These are phyloP conservation scores for Ceratocystis papillata DNA, from an alignment of 2,329 filamentous ascomycete genomes.

Conservation along the genomic window DNA sequence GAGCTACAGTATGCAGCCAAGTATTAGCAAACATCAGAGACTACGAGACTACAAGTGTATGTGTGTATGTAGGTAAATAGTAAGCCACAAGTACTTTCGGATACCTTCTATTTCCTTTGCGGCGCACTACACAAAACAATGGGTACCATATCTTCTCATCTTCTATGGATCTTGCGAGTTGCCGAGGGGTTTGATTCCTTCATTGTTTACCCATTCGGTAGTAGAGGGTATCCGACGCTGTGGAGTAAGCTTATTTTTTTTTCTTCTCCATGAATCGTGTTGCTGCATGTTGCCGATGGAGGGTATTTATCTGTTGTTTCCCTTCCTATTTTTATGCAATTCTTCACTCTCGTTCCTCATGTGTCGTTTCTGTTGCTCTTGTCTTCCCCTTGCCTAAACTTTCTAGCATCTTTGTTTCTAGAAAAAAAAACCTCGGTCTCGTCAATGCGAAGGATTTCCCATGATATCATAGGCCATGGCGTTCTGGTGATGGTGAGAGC, in stretches of 20 bases:
- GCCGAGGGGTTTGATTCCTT: background rate
- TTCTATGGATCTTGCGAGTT: background rate
- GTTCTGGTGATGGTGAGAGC: conserved; percentile 10
- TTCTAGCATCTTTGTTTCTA: background rate
- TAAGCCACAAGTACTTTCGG: background rate
- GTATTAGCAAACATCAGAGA: too few relatives aligned
- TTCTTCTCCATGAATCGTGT: background rate
- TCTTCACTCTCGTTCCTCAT: background rate
- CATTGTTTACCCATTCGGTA: background rate
- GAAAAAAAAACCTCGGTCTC: background rate
- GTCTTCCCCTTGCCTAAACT: too few relatives aligned
- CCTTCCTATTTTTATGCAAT: background rate
- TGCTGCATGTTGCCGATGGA: too few relatives aligned
- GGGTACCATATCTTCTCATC: background rate
- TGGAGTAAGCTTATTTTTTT: background rate
- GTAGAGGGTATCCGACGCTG: background rate
- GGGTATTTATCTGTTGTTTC: too few relatives aligned
- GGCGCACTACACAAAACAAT: background rate
- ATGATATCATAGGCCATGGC: conserved; percentile 11
- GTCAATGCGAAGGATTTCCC: background rate
- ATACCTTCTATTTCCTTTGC: background rate
- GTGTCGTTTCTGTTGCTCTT: background rate
- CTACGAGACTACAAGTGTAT: too few relatives aligned
- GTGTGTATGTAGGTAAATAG: background rate
- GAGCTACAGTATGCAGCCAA: background rate